These are phyloP conservation scores for Colletotrichum lini DNA, from an alignment of 2,329 filamentous ascomycete species.

Conservation along the genomic window DNA sequence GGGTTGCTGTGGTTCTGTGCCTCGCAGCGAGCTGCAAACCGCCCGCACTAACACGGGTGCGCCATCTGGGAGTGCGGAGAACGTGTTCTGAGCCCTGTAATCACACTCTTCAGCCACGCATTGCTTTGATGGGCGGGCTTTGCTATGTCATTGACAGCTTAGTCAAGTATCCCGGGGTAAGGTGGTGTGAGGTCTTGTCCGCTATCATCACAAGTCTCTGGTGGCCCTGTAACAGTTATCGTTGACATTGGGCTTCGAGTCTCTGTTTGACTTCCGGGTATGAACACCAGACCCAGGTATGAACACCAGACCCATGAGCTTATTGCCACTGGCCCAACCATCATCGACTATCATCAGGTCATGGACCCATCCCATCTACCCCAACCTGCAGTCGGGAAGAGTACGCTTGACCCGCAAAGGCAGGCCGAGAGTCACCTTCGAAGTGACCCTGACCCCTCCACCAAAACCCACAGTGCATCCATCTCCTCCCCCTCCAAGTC, in stretches of 20 bases:
- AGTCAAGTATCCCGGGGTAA: no score
- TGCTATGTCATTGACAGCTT: no score
- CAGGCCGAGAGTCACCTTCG: no score
- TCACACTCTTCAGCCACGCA: no score
- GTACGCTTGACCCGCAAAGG: no score
- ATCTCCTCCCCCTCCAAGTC: background rate
- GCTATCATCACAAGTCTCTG: no score
- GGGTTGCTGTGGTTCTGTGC: background rate
- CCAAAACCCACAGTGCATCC: background rate
- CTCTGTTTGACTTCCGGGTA: slow-evolving; percentile 8
- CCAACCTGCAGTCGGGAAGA: background rate
- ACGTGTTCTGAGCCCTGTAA: background rate
- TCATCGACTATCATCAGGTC: no score
- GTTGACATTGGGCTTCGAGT: background rate
- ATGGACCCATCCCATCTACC: background rate
- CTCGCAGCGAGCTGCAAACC: background rate
- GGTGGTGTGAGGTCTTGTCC: no score
- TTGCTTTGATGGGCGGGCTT: background rate
- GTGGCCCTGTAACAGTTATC: background rate
- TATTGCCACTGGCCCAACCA: background rate
- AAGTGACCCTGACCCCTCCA: no score
- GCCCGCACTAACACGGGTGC: background rate
- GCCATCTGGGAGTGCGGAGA: background rate
- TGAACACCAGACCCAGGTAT: background rate
- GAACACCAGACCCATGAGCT: slow-evolving; percentile 16